Percentiles rank a stretch among this genome's conserved stretches.
Evolutionary conservation across 2,329 filamentous ascomycete genomes (phyloP).

Genomic region (Helminthosporium solani): DNA sequence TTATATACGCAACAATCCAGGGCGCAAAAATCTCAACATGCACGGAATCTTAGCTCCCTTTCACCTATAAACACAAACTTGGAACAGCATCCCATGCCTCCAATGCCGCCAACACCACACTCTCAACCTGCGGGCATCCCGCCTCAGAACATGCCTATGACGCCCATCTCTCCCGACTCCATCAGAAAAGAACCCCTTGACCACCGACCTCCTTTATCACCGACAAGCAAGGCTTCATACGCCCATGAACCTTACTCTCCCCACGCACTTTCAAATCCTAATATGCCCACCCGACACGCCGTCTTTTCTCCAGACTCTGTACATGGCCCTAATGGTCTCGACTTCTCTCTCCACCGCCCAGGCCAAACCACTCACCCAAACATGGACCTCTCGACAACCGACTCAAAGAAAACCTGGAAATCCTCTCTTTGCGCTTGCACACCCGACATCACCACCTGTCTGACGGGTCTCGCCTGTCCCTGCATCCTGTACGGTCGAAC

Average conservation of each 20-base stretch:
- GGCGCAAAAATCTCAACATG: conserved; percentile 25
- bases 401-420: conserved; percentile 29
- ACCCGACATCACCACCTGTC: conserved; percentile 39
- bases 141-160: conserved; percentile 30
- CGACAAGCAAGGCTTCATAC: conserved; percentile 18
- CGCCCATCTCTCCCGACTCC: conserved; percentile 27
- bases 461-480: conserved; percentile 45
- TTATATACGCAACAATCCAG: conserved; percentile 13
- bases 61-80: conserved; percentile 36
- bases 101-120: conserved; percentile 29
- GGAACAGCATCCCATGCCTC: conserved; percentile 20
- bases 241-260: conserved; percentile 36
- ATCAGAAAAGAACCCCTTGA: conserved; percentile 23
- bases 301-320: conserved; percentile 41
- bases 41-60: conserved; percentile 35
- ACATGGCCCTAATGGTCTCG: conserved; percentile 42
- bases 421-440: conserved; percentile 37
- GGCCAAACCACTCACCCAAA: conserved; percentile 46
- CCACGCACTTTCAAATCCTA: conserved; percentile 27
- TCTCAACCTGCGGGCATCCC: conserved; percentile 22
- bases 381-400: conserved; percentile 35
- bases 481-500: conserved; percentile 49
- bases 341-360: conserved; percentile 38
- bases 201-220: conserved; percentile 12
- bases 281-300: conserved; percentile 24